Evolutionary conservation across 2,329 filamentous ascomycete species (phyloP).

Genomic region (Botrytis pseudocinerea): DNA sequence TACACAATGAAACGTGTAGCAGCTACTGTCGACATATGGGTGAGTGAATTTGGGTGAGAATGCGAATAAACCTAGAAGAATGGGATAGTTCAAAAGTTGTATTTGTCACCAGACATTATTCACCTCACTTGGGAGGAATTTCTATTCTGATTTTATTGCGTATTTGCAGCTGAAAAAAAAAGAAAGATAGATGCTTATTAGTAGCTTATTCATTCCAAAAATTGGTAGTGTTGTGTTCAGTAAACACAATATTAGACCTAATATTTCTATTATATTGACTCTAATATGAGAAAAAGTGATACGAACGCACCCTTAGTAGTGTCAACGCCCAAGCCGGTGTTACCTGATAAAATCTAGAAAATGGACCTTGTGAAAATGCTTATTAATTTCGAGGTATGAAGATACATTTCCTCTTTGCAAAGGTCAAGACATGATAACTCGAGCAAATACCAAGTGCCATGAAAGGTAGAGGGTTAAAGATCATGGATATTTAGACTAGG

Average conservation of each 20-base stretch:
- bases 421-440: neutral
- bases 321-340: neutral
- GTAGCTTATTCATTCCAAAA: neutral
- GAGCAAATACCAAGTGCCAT: accelerated
- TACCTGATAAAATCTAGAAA: neutral
- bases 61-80: neutral
- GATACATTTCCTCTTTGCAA: neutral
- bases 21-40: neutral
- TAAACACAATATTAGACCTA: too few relatives aligned
- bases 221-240: neutral
- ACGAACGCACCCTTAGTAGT: neutral
- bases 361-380: too few relatives aligned
- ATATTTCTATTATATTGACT: too few relatives aligned
- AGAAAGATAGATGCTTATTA: neutral
- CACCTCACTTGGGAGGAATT: neutral
- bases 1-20: accelerated
- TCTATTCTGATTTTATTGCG: neutral
- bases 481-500: accelerated
- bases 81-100: neutral
- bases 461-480: accelerated
- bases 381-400: too few relatives aligned
- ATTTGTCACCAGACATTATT: neutral
- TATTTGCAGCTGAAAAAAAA: neutral
- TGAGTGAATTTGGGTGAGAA: accelerated
- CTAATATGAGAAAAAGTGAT: too few relatives aligned